Conservation (phyloP, 139 green algal species). For the Coelastrella sp. region DNA sequence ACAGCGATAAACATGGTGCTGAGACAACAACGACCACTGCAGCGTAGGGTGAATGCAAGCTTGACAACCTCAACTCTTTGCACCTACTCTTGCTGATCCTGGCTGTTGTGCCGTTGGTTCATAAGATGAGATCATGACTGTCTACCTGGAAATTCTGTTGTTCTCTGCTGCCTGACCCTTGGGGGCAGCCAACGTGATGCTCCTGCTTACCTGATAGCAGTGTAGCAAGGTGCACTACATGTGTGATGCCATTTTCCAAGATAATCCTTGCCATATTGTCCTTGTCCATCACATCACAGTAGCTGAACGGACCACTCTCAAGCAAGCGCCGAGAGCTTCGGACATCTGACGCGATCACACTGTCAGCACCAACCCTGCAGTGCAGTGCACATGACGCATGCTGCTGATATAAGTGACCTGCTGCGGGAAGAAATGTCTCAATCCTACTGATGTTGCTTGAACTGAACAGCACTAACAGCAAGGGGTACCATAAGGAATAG, state of each 20-base stretch:
- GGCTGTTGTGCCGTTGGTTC: neutral
- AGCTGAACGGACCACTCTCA: conserved; percentile 50
- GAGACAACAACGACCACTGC: neutral
- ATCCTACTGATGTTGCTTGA: neutral
- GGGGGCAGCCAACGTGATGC: neutral
- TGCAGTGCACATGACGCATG: neutral
- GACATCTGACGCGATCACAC: conserved; percentile 57
- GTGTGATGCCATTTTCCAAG: conserved; percentile 65
- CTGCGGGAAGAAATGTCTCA: neutral
- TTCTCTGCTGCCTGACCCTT: neutral
- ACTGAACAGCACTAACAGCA: neutral
- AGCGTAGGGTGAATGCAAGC: neutral
- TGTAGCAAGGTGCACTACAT: conserved; percentile 69
- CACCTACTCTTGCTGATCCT: too few species aligned
- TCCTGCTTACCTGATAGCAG: conserved; percentile 48
- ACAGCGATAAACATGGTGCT: too few species aligned
- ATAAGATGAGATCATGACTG: neutral
- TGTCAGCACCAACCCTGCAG: conserved; percentile 51
- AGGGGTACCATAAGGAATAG: too few species aligned
- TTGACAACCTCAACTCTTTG: too few species aligned
- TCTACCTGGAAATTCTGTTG: neutral
- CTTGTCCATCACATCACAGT: conserved; percentile 25
- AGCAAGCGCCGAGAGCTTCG: conserved; percentile 41
- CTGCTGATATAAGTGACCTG: neutral
- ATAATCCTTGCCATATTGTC: conserved; percentile 66